A percentile compares a stretch with the other conserved stretches of the same genome.
phyloP scores from a whole-genome alignment of 306 rosid species.

The Vigna radiata region DNA sequence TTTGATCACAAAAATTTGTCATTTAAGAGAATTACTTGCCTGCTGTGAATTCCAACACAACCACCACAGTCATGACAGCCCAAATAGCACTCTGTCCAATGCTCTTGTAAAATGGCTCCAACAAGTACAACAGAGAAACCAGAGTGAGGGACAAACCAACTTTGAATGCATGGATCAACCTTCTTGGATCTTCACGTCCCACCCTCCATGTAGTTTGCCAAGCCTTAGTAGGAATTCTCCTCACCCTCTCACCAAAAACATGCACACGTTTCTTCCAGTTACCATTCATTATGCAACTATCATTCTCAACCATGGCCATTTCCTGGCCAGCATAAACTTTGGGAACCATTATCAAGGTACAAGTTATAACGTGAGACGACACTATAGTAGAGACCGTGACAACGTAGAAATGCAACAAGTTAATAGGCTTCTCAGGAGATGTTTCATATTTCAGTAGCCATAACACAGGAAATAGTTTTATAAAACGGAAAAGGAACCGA shows the following conservation, averaged over 20 bases:
- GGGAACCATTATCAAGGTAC: conserved; percentile 52
- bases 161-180: conserved; percentile 81
- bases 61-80: conserved; percentile 98
- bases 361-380: background rate
- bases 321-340: conserved; percentile 67
- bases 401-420: conserved; percentile 27
- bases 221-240: conserved; percentile 49
- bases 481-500: conserved; percentile 15
- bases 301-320: conserved; percentile 54
- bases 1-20: background rate
- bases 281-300: conserved; percentile 35
- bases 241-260: conserved; percentile 53
- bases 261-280: conserved; percentile 52
- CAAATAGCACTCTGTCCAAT: conserved; percentile 84
- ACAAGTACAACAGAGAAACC: conserved; percentile 76
- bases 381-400: background rate
- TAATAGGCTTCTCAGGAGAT: conserved; percentile 20
- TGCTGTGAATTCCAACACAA: conserved; percentile 95
- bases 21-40: conserved; percentile 49
- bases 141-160: conserved; percentile 81
- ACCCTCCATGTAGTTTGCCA: conserved; percentile 70
- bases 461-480: conserved; percentile 14
- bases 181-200: conserved; percentile 88
- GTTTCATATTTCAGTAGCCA: background rate
- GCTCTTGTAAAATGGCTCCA: conserved; percentile 69